A percentile compares a stretch with the other conserved stretches of the same genome.
These are phyloP conservation scores for Curvularia spicifera DNA, from an alignment of 2,329 filamentous ascomycete genomes.

Conservation along the genomic window DNA sequence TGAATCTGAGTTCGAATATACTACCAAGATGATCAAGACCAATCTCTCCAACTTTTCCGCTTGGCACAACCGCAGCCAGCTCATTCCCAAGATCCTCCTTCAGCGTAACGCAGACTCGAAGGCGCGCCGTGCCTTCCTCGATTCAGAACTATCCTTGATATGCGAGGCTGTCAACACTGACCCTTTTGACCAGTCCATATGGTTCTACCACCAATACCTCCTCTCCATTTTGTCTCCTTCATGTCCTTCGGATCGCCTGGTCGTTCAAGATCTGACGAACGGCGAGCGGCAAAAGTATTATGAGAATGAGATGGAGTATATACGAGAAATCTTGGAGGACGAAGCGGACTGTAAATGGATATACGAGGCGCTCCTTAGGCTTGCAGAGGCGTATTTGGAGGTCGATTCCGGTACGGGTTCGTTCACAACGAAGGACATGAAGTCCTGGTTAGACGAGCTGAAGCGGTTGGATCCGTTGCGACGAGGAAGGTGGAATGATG, in stretches of 20 bases:
- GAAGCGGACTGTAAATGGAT: conserved; percentile 84
- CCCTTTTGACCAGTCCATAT: conserved; percentile 92
- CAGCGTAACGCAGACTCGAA: conserved; percentile 70
- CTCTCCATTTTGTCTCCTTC: conserved; percentile 67
- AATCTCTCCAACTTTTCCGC: conserved; percentile 96
- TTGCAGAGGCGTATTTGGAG: conserved; percentile 67
- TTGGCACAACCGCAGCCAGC: conserved; percentile 88
- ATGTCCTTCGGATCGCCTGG: conserved; percentile 60
- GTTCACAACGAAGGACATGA: conserved; percentile 56
- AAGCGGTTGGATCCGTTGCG: conserved; percentile 75
- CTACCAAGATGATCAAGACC: conserved; percentile 82
- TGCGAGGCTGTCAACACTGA: conserved; percentile 83
- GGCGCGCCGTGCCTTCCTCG: conserved; percentile 72
- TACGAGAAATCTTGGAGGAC: conserved; percentile 70
- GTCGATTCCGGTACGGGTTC: conserved; percentile 49
- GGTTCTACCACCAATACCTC: conserved; percentile 94
- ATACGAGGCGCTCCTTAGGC: conserved; percentile 83
- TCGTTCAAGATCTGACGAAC: conserved; percentile 68
- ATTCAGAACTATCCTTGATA: conserved; percentile 77
- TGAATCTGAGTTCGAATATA: conserved; percentile 86
- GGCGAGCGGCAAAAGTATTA: conserved; percentile 71
- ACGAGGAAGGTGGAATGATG: conserved; percentile 75
- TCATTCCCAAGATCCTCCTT: conserved; percentile 77
- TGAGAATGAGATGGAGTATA: conserved; percentile 72
- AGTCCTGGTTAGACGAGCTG: conserved; percentile 66